These are phyloP conservation scores for Capsella bursapastoris DNA, from an alignment of 345 rosid genomes.

Conservation along the genomic window DNA sequence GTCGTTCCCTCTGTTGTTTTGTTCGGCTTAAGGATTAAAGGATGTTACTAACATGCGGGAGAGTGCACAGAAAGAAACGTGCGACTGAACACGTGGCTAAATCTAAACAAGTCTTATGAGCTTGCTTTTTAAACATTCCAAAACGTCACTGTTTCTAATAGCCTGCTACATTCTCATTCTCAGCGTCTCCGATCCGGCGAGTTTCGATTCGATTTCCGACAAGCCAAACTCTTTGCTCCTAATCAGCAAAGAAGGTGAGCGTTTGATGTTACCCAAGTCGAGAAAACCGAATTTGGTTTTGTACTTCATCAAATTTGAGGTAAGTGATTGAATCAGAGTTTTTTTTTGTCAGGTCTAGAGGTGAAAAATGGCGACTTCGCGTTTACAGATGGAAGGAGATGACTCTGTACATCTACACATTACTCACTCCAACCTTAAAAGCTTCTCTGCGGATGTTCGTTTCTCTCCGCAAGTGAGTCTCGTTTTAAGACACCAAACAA, in stretches of 20 bases:
- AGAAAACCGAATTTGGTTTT: background rate
- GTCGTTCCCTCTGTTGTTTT: background rate
- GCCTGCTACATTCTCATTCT: conserved; percentile 7
- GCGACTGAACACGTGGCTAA: conserved; percentile 33
- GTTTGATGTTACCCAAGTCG: background rate
- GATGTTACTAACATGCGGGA: conserved; percentile 8
- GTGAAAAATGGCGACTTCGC: conserved; percentile 47
- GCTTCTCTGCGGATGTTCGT: conserved; percentile 67
- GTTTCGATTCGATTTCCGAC: conserved; percentile 19
- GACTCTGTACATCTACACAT: conserved; percentile 73
- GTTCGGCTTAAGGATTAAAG: background rate
- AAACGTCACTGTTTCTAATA: background rate
- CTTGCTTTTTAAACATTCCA: background rate
- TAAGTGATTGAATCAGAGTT: conserved; percentile 5
- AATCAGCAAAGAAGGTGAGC: background rate
- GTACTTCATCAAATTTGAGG: background rate
- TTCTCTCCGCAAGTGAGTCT: conserved; percentile 72
- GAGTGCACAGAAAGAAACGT: conserved; percentile 6
- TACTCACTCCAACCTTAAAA: conserved; percentile 81
- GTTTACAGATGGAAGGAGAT: conserved; percentile 57
- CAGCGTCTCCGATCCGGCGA: conserved; percentile 32
- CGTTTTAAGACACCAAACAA: background rate
- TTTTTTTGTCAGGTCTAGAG: conserved; percentile 13
- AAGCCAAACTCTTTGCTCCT: background rate
- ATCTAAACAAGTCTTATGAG: conserved; percentile 16